Evolutionary conservation across 2,329 filamentous ascomycete genomes (phyloP).

Genomic region (Ascochyta fabae): DNA sequence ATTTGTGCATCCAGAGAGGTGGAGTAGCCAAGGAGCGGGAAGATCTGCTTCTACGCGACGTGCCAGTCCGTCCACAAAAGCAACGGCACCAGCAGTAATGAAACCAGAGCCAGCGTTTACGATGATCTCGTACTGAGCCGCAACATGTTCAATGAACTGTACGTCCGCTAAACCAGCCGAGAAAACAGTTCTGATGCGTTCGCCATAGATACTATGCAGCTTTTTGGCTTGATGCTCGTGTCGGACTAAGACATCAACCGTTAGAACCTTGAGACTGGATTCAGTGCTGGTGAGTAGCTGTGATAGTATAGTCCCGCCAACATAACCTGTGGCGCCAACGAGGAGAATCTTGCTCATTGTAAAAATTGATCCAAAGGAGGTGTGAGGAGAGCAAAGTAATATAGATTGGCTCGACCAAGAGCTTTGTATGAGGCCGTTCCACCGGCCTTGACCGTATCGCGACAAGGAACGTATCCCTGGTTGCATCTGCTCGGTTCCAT

Average conservation of each 20-base stretch:
- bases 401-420: neutral
- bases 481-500: neutral
- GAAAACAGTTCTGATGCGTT: slow-evolving; percentile 15
- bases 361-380: neutral
- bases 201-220: slow-evolving; percentile 14
- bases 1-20: slow-evolving; percentile 27
- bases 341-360: slow-evolving; percentile 25
- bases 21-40: slow-evolving; percentile 20
- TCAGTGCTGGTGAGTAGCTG: slow-evolving; percentile 13
- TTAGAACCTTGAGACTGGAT: slow-evolving; percentile 15
- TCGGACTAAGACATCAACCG: slow-evolving; percentile 23
- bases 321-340: slow-evolving; percentile 24
- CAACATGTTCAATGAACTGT: slow-evolving; percentile 16
- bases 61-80: slow-evolving; percentile 25
- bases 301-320: slow-evolving; percentile 23
- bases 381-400: neutral
- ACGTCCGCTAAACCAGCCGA: slow-evolving; percentile 22
- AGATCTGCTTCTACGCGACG: slow-evolving; percentile 12
- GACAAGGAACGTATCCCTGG: neutral
- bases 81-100: slow-evolving; percentile 18
- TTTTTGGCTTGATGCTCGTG: slow-evolving; percentile 11
- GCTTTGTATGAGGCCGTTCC: neutral
- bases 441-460: neutral
- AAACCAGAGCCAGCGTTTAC: slow-evolving; percentile 25
- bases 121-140: slow-evolving; percentile 25